Evolutionary conservation across 352 stramenopile species (phyloP), one percentile per base, ranked within the genome.

Genomic region (Thraustochytrium sp.): DNA sequence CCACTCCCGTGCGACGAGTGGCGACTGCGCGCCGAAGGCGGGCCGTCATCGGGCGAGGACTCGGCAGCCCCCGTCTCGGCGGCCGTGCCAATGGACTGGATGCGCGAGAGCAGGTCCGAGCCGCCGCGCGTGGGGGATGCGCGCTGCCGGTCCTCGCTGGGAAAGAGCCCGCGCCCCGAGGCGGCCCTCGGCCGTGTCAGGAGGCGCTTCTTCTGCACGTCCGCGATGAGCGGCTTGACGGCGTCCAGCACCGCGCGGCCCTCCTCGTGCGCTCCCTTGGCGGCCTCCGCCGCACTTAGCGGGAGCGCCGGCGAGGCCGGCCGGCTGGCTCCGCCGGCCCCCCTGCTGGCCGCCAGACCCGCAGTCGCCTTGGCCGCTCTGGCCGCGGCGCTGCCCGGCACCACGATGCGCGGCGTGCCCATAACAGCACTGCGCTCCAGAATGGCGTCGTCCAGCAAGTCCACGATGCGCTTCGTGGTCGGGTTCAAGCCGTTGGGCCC

Each of bases 191-290:
- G 13, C 5, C 54, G 8, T n/a, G 13, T 21, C 26, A 37, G 36
- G 5, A 21, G 23, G 44, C n/a, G 5, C 51, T 80, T 80, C 18
- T 65, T 46, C 13, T 34, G 23, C 9, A 31, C 68, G 42, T 80
- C 44, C 49, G 68, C 68, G 38, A 80, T 80, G 46, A 80, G 68
- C 46, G 68, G 68, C 29, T 80, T 80, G 68, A 80, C 68, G 2
- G 53, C 68, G 3, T 80, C 44, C 16, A 80, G 46, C 8, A 80
- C 34, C 21, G 42, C 68, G 8, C 42, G 46, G 23, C 48, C 68
- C n/a, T 64, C 53, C 18, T 51, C 62, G n/a, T 18, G 8, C 62
- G 23, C 62, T 13, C n/a, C 9, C 34, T 38, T 63, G 5, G 4
- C 11, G n/a, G 44, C 21, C n/a, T 75, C 62, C 44, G 13, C 8